Evolutionary conservation across 2,329 filamentous ascomycete species (phyloP), one percentile per base, ranked within the genome.

Genomic region (Penicillium sp.): DNA sequence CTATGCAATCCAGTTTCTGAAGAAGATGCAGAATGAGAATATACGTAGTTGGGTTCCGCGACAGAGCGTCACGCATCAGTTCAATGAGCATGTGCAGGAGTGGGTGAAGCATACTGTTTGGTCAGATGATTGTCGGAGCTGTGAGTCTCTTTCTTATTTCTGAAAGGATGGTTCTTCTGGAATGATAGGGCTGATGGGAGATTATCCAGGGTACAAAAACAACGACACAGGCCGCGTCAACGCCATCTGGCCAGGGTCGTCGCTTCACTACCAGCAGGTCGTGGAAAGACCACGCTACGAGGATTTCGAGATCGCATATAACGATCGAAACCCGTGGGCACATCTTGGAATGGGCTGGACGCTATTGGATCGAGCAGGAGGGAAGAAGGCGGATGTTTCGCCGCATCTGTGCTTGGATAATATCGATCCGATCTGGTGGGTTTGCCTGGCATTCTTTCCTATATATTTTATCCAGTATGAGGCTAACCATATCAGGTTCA

Each of bases 1-100:
- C 65, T 82, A 78, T 13, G 79, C 73, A n/a, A 64, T 75, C 35
- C 74, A 77, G 62, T 77, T 80, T 63, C 66, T 73, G 3, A 65
- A 78, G 57, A 74, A 78, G 67, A 75, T 63, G 13, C 64, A 65
- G 31, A 62, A 62, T 4, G 56, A 70, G 50, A 48, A 58, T 47
- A 61, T 79, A 70, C 77, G 70, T 53, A 75, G 71, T 13, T 73
- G 79, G 31, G 75, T 71, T 51, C 73, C 77, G 1, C 74, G 72
- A 59, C 71, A 73, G 53, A 73, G 78, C 7, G 73, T 74, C n/a
- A 63, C 74, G 7, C 66, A 75, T 50, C 71, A 75, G 11, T 75
- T 78, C 30, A 74, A 73, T 51, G 69, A 66, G 7, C 54, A 57
- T 63, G 72, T 74, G 46, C 72, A 76, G 49, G 66, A 69, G 45